Evolutionary conservation across 1,284 basidiomycete species (phyloP).

Genomic region (Abortiporus biennis): DNA sequence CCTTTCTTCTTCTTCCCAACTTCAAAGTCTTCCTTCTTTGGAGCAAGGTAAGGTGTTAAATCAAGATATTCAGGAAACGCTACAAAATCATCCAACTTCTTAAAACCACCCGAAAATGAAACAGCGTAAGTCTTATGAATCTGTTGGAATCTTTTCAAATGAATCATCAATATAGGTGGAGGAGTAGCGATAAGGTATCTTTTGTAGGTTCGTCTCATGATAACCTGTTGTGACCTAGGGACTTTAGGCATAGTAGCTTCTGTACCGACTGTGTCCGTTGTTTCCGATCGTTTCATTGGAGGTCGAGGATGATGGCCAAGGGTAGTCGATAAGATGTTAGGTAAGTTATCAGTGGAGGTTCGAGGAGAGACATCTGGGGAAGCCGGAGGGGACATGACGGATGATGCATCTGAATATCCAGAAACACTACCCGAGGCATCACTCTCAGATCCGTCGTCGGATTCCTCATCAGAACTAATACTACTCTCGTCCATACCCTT

Average conservation of each 20-base stretch:
- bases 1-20: slow-evolving; percentile 33
- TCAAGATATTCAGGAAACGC: slow-evolving; percentile 86
- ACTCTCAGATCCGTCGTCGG: slow-evolving; percentile 20
- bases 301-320: slow-evolving; percentile 12
- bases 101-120: slow-evolving; percentile 60
- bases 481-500: slow-evolving; percentile 27
- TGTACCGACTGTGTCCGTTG: too few relatives aligned
- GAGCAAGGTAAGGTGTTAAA: slow-evolving; percentile 81
- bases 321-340: neutral
- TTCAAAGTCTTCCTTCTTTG: slow-evolving; percentile 68
- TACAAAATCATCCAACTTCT: slow-evolving; percentile 85
- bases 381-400: slow-evolving; percentile 24
- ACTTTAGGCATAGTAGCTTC: slow-evolving; percentile 13
- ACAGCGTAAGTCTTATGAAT: slow-evolving; percentile 41
- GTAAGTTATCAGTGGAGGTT: neutral
- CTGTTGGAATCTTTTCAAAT: slow-evolving; percentile 92
- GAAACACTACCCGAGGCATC: slow-evolving; percentile 25
- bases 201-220: slow-evolving; percentile 85
- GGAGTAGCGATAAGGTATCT: slow-evolving; percentile 86
- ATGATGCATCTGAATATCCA: slow-evolving; percentile 24
- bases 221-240: slow-evolving; percentile 51
- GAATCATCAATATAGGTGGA: slow-evolving; percentile 86
- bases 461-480: slow-evolving; percentile 38
- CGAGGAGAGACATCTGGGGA: slow-evolving; percentile 12
- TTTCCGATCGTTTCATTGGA: too few relatives aligned